phyloP scores from a whole-genome alignment of 2,329 filamentous ascomycete species.

The Thielaviopsis musarum region DNA sequence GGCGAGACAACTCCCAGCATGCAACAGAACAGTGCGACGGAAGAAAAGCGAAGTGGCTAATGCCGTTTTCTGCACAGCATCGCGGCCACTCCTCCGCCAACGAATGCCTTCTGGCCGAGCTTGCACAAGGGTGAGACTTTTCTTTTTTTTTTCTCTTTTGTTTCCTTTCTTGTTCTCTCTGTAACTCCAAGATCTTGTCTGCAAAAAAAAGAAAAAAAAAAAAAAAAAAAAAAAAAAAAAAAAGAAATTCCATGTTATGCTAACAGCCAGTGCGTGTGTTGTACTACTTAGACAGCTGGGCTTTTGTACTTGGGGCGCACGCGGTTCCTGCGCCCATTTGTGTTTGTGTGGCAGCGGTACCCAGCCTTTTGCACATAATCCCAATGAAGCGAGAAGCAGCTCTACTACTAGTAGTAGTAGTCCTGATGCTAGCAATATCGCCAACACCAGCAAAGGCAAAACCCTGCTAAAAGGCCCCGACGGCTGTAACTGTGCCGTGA shows the following conservation, averaged over 20 bases:
- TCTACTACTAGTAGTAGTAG: not conserved
- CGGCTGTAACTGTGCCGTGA: not conserved
- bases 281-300: conserved; percentile 25
- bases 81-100: conserved; percentile 23
- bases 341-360: not conserved
- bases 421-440: not conserved
- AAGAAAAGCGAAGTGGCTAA: not conserved
- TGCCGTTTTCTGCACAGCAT: conserved; percentile 10
- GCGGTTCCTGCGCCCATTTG: conserved; percentile 23
- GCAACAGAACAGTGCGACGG: not conserved
- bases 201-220: not conserved
- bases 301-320: conserved; percentile 43
- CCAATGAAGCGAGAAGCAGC: too few relatives aligned
- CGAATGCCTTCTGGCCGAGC: conserved; percentile 27
- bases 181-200: not conserved
- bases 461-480: not conserved
- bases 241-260: too few relatives aligned
- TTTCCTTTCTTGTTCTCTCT: not conserved
- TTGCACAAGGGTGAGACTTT: conserved; percentile 4
- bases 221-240: too few relatives aligned
- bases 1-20: not conserved
- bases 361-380: not conserved
- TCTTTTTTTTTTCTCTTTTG: not conserved
- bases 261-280: not conserved
- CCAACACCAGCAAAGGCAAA: not conserved